These are phyloP conservation scores for Plasmodium coatneyi DNA, from an alignment of 169 alveolate species.

Conservation along the genomic window DNA sequence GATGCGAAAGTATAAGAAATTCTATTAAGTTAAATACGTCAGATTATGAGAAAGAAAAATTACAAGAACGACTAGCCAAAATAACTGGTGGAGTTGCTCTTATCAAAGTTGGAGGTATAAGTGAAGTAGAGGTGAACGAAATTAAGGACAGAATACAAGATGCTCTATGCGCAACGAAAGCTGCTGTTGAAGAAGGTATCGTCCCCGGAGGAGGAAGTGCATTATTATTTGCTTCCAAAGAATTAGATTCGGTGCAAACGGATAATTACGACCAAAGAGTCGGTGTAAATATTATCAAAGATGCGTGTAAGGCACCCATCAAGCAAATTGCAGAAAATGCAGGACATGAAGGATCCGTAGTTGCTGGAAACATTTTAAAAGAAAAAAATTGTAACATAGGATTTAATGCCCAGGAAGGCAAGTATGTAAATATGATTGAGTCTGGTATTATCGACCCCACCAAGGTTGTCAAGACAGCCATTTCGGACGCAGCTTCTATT, in stretches of 20 bases:
- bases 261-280: slow-evolving; percentile 94
- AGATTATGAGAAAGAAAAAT: slow-evolving; percentile 96
- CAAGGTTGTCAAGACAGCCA: slow-evolving; percentile 98
- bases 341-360: slow-evolving; percentile 98
- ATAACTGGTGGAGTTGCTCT: slow-evolving; percentile 99
- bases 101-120: slow-evolving; percentile 98
- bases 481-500: slow-evolving; percentile 98
- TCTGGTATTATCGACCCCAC: slow-evolving; percentile 99
- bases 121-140: slow-evolving; percentile 98
- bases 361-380: slow-evolving; percentile 95
- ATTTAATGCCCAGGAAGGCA: slow-evolving; percentile 96
- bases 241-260: slow-evolving; percentile 82
- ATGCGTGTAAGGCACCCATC: slow-evolving; percentile 97
- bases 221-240: slow-evolving; percentile 92
- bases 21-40: slow-evolving; percentile 91
- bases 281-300: slow-evolving; percentile 96
- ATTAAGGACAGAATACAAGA: slow-evolving; percentile 98
- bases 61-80: slow-evolving; percentile 98
- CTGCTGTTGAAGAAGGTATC: slow-evolving; percentile 99
- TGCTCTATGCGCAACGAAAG: slow-evolving; percentile 98
- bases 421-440: slow-evolving; percentile 93
- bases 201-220: slow-evolving; percentile 99
- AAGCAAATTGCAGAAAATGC: slow-evolving; percentile 98
- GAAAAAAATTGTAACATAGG: slow-evolving; percentile 90
- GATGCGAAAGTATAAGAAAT: slow-evolving; percentile 93